These are phyloP conservation scores for Pseudogymnoascus sp. DNA, from an alignment of 2,329 filamentous ascomycete species.

Conservation along the genomic window DNA sequence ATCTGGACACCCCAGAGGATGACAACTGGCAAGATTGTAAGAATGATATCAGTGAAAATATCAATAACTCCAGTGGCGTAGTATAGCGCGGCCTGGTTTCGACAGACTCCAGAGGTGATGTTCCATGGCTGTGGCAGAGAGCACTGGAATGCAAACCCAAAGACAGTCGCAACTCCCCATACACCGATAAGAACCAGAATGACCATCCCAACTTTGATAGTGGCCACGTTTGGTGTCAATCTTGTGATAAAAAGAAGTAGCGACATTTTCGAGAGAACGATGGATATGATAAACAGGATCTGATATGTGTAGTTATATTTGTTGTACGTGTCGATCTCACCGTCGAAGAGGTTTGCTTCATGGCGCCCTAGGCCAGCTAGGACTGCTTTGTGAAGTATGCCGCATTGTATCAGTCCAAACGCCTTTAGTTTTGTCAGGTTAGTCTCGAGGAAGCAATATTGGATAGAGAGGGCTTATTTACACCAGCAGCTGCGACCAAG, in stretches of 20 bases:
- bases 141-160: constrained; percentile 25
- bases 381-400: constrained; percentile 13
- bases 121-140: constrained; percentile 23
- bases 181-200: constrained; percentile 16
- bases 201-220: constrained; percentile 16
- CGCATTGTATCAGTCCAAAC: constrained; percentile 1
- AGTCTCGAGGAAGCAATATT: neutral
- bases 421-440: neutral
- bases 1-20: constrained; percentile 41
- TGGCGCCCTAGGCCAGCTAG: constrained; percentile 25
- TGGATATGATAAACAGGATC: constrained; percentile 23
- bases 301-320: constrained; percentile 25
- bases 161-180: constrained; percentile 20
- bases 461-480: neutral
- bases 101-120: constrained; percentile 13
- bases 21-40: constrained; percentile 38
- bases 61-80: constrained; percentile 40
- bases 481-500: neutral
- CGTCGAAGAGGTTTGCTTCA: constrained; percentile 21
- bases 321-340: neutral
- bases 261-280: constrained; percentile 25
- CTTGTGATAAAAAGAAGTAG: constrained; percentile 22
- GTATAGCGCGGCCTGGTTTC: neutral
- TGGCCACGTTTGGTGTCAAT: constrained; percentile 16
- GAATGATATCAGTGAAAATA: constrained; percentile 39